Evolutionary conservation across 306 rosid genomes (phyloP).

Genomic region (Glycine latifolia): DNA sequence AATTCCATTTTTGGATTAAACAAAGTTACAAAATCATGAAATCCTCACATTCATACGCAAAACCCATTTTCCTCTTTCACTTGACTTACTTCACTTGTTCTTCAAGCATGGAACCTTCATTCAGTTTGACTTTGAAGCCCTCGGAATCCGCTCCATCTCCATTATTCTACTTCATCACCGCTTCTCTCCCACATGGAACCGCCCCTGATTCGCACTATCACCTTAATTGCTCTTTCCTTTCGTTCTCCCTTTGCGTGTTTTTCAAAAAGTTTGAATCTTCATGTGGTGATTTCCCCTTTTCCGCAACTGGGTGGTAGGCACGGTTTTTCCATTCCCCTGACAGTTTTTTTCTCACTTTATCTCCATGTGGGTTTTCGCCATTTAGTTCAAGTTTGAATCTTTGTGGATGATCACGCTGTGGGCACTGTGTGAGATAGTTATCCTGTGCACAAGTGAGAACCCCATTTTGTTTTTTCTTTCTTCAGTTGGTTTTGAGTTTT

Average conservation of each 20-base stretch:
- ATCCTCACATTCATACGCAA: conserved; percentile 4
- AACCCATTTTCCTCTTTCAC: neutral
- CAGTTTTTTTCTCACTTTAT: conserved; percentile 20
- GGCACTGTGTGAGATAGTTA: conserved; percentile 32
- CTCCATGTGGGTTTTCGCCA: conserved; percentile 36
- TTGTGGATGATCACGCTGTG: conserved; percentile 40
- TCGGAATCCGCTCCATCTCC: conserved; percentile 52
- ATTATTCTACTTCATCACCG: conserved; percentile 53
- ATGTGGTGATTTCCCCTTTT: conserved; percentile 36
- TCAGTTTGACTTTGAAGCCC: conserved; percentile 60
- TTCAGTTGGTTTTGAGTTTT: neutral
- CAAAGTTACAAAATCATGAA: neutral
- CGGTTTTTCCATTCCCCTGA: conserved; percentile 2
- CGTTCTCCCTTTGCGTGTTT: conserved; percentile 65
- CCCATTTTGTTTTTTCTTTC: conserved; percentile 1
- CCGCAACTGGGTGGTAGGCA: neutral
- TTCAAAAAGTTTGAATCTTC: conserved; percentile 55
- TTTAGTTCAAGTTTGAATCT: conserved; percentile 40
- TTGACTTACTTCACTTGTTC: conserved; percentile 44
- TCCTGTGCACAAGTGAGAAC: conserved; percentile 26
- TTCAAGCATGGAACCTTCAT: conserved; percentile 43
- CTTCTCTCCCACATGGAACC: conserved; percentile 54
- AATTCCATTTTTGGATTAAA: neutral
- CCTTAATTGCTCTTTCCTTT: neutral
- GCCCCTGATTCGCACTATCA: conserved; percentile 32